Base-by-base conservation (phyloP, 345 rosid species). In the Pistacia atlantica region DNA sequence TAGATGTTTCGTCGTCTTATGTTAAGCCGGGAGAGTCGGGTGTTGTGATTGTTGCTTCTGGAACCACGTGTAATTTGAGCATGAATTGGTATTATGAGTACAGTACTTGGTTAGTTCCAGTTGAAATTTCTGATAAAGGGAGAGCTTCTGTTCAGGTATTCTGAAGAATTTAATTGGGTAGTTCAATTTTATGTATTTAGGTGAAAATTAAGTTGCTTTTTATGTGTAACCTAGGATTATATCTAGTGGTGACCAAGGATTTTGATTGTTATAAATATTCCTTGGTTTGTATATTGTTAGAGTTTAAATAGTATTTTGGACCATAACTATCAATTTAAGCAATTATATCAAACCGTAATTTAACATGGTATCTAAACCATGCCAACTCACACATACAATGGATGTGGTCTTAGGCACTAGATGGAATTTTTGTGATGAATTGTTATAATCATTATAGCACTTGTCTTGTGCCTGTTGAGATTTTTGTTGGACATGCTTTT, bases 81-180 rank as follows among this genome's bases (percentile, higher is more conserved):
- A 90, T 91, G 95, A 84, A 87, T 80, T 96, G 99, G 97, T 84
- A 71, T 78, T 96, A 96, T 71, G 79, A 89, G 67, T 96, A 90
- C 46, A 70, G 73, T 78, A 79, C 92, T 75, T 96, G 98, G 99
- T 42, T 86, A 37, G 59, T 73, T 63, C 99, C 98, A 0, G 64
- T 92, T 31, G 89, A 90, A 69, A 83, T 96, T 72, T 81, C 89
- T 77, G 99, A 96, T 81, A 54, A 75, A 52, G 99, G 99, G 18
- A 73, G 65, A 4, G 99, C 99, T 78, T 89, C 90, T 75, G 97
- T 96, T 86, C 83, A 90, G 99, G 99, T 96, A 85, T 77, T 18
- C 2, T 16, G 45, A 51, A 28, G 20, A 54, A 54, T 54, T 13
- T 54, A 51, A 51, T 49, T 25, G 56, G n/a, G 13, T 20, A 25